Evolutionary conservation across 805 yeast genomes (phyloP).

Genomic region (Myxozyma mucilagina): DNA sequence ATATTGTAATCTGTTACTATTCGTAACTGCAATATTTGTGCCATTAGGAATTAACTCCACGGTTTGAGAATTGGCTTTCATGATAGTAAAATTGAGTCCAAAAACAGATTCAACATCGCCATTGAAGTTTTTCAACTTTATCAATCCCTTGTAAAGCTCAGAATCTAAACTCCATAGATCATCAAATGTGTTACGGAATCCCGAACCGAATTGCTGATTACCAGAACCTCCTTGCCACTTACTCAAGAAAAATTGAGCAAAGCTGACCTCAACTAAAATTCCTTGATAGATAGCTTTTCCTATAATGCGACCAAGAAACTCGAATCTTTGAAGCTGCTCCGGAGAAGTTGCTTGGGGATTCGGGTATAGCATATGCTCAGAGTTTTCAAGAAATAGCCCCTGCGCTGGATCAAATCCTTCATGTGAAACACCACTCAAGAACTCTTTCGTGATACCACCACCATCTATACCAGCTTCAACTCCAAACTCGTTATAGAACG

Average conservation of each 20-base stretch:
- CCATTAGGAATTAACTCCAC: slow-evolving; percentile 69
- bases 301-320: slow-evolving; percentile 76
- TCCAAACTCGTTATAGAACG: slow-evolving; percentile 71
- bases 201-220: slow-evolving; percentile 25
- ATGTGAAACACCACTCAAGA: slow-evolving; percentile 67
- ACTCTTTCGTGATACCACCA: slow-evolving; percentile 93
- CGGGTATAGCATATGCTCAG: slow-evolving; percentile 70
- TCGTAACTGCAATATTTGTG: slow-evolving; percentile 53
- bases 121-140: slow-evolving; percentile 57
- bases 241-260: slow-evolving; percentile 81
- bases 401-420: slow-evolving; percentile 59
- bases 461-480: slow-evolving; percentile 94
- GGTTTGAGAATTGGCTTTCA: slow-evolving; percentile 36
- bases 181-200: slow-evolving; percentile 59
- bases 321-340: slow-evolving; percentile 42
- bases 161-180: slow-evolving; percentile 73
- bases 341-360: slow-evolving; percentile 49
- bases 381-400: slow-evolving; percentile 48
- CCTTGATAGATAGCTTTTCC: slow-evolving; percentile 89
- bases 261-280: slow-evolving; percentile 74
- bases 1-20: slow-evolving; percentile 65
- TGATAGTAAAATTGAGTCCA: slow-evolving; percentile 65
- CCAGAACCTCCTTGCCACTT: slow-evolving; percentile 50
- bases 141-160: slow-evolving; percentile 63
- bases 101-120: slow-evolving; percentile 55